Evolutionary conservation across 2,329 filamentous ascomycete genomes (phyloP).

Genomic region (Neonectria faginata): DNA sequence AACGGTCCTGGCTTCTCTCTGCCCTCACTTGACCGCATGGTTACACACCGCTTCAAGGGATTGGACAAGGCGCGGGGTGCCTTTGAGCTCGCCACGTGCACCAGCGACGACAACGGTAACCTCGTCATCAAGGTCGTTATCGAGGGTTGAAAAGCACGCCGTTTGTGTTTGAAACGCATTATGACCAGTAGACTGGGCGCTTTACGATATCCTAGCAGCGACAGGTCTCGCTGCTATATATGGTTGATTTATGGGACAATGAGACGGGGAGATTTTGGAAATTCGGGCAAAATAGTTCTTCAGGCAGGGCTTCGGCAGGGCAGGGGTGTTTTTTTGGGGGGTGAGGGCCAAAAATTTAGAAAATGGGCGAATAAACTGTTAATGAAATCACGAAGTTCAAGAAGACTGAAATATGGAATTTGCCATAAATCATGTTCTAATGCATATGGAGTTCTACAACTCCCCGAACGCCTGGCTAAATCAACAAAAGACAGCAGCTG

Average conservation of each 20-base stretch:
- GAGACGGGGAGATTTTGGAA: not conserved
- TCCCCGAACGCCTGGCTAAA: conserved; percentile 47
- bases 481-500: conserved; percentile 17
- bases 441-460: conserved; percentile 17
- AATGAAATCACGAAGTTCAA: conserved; percentile 4
- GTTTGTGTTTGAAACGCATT: conserved; percentile 22
- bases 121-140: conserved; percentile 80
- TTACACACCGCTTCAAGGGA: conserved; percentile 79
- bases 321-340: not conserved
- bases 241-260: conserved; percentile 15
- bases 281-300: not conserved
- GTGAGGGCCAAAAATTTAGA: conserved; percentile 1
- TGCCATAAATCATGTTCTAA: conserved; percentile 30
- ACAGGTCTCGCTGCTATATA: conserved; percentile 9
- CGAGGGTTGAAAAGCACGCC: conserved; percentile 56
- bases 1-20: conserved; percentile 58
- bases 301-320: not conserved
- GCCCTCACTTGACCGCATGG: conserved; percentile 75
- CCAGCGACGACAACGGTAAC: conserved; percentile 74
- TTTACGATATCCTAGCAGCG: conserved; percentile 33
- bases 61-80: conserved; percentile 71
- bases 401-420: not conserved
- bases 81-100: conserved; percentile 77
- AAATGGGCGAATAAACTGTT: not conserved
- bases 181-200: conserved; percentile 35